Conservation (phyloP, 257 asterid genomes). For the Schizonepeta tenuifolia region DNA sequence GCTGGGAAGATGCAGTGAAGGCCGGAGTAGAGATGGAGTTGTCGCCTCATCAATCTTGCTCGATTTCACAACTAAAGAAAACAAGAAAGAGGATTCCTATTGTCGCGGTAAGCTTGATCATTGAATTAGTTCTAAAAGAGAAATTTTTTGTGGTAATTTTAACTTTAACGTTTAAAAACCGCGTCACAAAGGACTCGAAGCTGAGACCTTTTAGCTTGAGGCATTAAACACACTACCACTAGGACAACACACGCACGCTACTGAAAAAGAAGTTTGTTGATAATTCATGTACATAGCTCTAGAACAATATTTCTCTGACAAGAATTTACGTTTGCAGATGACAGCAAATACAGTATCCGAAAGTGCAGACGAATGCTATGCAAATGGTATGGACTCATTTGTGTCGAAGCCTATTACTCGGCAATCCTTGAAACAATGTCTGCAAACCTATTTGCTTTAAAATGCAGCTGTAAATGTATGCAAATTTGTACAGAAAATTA, state of each 20-base stretch:
- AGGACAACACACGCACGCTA: too few species aligned
- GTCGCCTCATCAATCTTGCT: slow-evolving; percentile 40
- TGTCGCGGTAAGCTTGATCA: slow-evolving; percentile 62
- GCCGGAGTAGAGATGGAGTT: slow-evolving; percentile 65
- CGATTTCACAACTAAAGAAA: slow-evolving; percentile 26
- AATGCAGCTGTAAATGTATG: slow-evolving; percentile 46
- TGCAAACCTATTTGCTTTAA: slow-evolving; percentile 55
- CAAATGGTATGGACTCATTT: slow-evolving; percentile 94
- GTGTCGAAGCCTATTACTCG: slow-evolving; percentile 83
- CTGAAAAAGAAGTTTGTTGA: neutral
- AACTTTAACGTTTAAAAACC: too few species aligned
- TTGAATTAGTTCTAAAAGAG: neutral
- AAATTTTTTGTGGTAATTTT: too few species aligned
- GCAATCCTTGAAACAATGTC: slow-evolving; percentile 74
- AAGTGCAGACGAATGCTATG: slow-evolving; percentile 88
- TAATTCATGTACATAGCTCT: neutral
- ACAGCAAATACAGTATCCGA: slow-evolving; percentile 87
- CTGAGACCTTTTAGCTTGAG: too few species aligned
- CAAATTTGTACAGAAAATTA: slow-evolving; percentile 54
- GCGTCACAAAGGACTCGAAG: too few species aligned
- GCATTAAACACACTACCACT: too few species aligned
- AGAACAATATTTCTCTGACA: neutral
- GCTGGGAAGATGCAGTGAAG: slow-evolving; percentile 75
- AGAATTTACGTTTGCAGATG: slow-evolving; percentile 56
- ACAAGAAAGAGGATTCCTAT: slow-evolving; percentile 62